Conservation (phyloP, 2,329 filamentous ascomycete species). For the Fusarium goolgardi region DNA sequence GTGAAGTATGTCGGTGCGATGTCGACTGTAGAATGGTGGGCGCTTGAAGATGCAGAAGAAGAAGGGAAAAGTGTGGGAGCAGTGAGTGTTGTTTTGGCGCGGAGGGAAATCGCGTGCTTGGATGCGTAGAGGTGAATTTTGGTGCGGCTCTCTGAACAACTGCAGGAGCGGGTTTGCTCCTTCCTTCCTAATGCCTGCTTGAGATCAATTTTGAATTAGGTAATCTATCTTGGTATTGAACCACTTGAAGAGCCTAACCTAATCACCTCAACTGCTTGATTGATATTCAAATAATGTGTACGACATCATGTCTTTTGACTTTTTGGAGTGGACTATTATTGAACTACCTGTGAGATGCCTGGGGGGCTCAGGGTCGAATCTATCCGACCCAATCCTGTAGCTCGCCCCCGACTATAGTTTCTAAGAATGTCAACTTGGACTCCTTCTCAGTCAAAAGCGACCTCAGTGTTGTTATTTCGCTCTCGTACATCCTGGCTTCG, state of each 20-base stretch:
- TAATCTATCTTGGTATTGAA: background rate
- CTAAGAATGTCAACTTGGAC: background rate
- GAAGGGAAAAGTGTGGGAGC: background rate
- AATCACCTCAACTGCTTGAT: background rate
- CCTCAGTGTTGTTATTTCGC: background rate
- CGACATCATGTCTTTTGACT: background rate
- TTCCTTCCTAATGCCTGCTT: background rate
- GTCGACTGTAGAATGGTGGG: background rate
- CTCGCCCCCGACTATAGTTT: background rate
- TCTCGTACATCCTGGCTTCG: background rate
- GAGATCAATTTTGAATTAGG: background rate
- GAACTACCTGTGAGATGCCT: background rate
- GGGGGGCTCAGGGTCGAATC: background rate
- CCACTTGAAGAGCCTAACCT: background rate
- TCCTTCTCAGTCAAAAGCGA: background rate
- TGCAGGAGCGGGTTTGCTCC: background rate
- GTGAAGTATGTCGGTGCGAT: background rate
- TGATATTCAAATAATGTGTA: background rate
- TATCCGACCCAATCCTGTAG: background rate
- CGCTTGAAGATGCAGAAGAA: background rate
- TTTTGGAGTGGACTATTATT: background rate
- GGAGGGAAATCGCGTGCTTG: background rate
- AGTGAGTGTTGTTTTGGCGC: background rate
- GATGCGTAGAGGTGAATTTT: background rate
- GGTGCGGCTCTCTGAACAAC: background rate